Percentiles rank a stretch among this genome's conserved stretches.
phyloP scores from a whole-genome alignment of 169 alveolate genomes.

The Eimeria mitis region DNA sequence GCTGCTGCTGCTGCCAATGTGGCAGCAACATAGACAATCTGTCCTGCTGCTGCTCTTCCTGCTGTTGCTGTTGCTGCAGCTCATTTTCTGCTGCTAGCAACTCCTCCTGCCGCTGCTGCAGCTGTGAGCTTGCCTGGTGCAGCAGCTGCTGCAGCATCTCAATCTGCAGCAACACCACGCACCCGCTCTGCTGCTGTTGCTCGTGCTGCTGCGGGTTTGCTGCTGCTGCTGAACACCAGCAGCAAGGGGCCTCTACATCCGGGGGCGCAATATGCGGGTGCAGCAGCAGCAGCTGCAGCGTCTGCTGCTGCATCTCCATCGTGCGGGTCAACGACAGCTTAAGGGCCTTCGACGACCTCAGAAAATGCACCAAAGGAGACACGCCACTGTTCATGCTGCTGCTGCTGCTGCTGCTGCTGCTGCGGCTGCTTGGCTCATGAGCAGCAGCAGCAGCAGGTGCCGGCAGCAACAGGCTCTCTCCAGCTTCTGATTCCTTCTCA shows the following conservation, averaged over 20 bases:
- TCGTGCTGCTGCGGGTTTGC: slow-evolving; percentile 38
- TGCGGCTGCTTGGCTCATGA: background rate
- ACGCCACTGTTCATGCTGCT: slow-evolving; percentile 36
- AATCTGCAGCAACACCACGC: slow-evolving; percentile 64
- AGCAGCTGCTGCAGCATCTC: slow-evolving; percentile 66
- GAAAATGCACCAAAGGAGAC: slow-evolving; percentile 45
- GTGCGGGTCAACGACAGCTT: slow-evolving; percentile 30
- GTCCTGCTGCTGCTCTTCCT: slow-evolving; percentile 28
- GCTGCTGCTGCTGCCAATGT: slow-evolving; percentile 55
- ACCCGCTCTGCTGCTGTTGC: slow-evolving; percentile 29
- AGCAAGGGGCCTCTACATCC: slow-evolving; percentile 30
- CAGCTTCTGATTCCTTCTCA: background rate
- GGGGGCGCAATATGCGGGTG: slow-evolving; percentile 60
- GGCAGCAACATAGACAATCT: background rate
- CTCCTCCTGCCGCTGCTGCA: slow-evolving; percentile 46
- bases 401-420: slow-evolving; percentile 29
- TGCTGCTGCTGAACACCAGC: slow-evolving; percentile 67
- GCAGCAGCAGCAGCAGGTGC: slow-evolving; percentile 20
- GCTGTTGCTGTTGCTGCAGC: slow-evolving; percentile 32
- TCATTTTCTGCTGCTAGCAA: background rate
- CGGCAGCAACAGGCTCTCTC: background rate
- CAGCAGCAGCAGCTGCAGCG: slow-evolving; percentile 74
- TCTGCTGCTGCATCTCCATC: slow-evolving; percentile 64
- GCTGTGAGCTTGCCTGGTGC: slow-evolving; percentile 38
- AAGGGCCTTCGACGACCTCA: background rate